Evolutionary conservation across 352 stramenopile genomes (phyloP), one percentile per base, ranked within the genome.

Genomic region (Phytopythium cucurbitacearum): DNA sequence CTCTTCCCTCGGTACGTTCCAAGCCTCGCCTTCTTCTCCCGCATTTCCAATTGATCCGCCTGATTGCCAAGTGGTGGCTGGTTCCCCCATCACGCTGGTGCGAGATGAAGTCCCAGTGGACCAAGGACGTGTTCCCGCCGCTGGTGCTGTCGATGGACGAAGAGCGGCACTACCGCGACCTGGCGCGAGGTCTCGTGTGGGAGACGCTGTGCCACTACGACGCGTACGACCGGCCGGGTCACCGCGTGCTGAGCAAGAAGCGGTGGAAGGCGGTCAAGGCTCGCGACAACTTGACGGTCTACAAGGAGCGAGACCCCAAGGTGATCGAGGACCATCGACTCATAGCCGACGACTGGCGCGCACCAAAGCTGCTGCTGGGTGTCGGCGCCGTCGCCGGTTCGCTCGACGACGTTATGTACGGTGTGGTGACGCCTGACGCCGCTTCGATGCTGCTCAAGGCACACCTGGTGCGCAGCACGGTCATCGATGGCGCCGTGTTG

Each of bases 401-500:
- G 39, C 67, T 89, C 7, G 75, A 85, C 57, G 76, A 90, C 57
- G 70, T 80, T 53, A 74, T 87, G 65, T 83, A 79, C 54, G 75
- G 78, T 11, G 50, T 78, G 33, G 40, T 72, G 11, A 72, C 75
- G 7, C 63, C 65, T 32, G 68, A 80, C 41, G 48, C 56, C 34
- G 40, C 56, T 12, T 54, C 62, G 5, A 76, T 80, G 59, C 40
- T 78, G 40, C 62, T 78, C 44, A 72, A 82, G 37, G 60, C 74
- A 2, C 63, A 61, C 33, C 61, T 70, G 32, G 54, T 74, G 33
- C 67, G 60, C 13, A 71, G 62, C 28, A 55, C 62, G 0, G 40
- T 84, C 1, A 55, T 76, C 4, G 71, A 85, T 53, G 64, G 64
- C 28, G 62, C 75, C 2, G 56, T 82, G 40, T 50, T 79, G 40